Evolutionary conservation across 1,284 basidiomycete genomes (phyloP).

Genomic region (Cryptococcus sp.): DNA sequence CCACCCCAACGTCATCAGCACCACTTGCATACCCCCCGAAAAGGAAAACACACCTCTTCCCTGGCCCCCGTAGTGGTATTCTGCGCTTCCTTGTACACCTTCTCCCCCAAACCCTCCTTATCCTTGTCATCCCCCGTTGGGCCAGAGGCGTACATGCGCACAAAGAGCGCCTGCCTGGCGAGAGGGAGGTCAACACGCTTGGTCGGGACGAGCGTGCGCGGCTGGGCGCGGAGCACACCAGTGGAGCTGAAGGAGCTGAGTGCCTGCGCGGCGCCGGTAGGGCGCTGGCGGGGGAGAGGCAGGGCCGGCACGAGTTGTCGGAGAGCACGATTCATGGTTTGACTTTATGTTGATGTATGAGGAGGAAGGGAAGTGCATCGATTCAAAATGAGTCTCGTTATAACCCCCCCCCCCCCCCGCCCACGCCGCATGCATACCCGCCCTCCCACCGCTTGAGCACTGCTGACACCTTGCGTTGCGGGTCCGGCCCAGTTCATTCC

Average conservation of each 20-base stretch:
- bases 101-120: constrained; percentile 3
- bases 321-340: constrained; percentile 22
- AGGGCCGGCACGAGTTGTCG: constrained; percentile 11
- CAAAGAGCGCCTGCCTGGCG: neutral
- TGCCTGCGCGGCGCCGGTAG: neutral
- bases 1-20: neutral
- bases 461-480: no score
- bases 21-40: neutral
- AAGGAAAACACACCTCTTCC: constrained; percentile 23
- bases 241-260: neutral
- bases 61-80: constrained; percentile 18
- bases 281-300: constrained; percentile 5
- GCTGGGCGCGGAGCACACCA: neutral
- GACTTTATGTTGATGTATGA: neutral
- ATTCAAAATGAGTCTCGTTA: neutral
- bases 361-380: neutral
- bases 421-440: no score
- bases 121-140: constrained; percentile 1
- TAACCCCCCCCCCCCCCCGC: no score
- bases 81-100: constrained; percentile 19
- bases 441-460: no score
- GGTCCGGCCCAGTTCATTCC: neutral
- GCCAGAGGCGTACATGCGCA: neutral
- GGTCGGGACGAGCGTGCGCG: neutral
- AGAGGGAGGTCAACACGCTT: neutral